phyloP scores from a whole-genome alignment of 305 asterid species.

The Fraxinus xanthoxyloides region DNA sequence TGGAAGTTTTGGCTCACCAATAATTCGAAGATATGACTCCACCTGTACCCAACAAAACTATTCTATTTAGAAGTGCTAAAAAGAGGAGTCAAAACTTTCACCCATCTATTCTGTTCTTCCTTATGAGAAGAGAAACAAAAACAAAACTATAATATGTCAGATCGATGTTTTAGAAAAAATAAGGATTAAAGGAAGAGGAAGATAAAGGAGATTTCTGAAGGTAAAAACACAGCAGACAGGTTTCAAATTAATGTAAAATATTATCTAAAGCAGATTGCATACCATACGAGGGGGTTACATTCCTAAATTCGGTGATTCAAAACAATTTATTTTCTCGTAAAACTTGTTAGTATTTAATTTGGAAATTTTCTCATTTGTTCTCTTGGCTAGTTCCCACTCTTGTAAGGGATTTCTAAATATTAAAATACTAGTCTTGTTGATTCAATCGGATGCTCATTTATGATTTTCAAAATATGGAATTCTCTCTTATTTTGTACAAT shows the following conservation, averaged over 20 bases:
- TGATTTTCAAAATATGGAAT: too few species aligned
- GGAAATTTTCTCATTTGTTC: neutral
- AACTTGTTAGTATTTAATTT: neutral
- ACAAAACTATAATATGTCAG: neutral
- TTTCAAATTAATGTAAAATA: too few species aligned
- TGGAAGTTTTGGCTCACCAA: slow-evolving; percentile 97
- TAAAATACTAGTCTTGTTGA: neutral
- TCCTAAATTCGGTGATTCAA: neutral
- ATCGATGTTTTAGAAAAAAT: neutral
- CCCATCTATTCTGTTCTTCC: neutral
- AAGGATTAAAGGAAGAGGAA: neutral
- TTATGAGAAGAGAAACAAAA: neutral
- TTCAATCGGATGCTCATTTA: neutral
- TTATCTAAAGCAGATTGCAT: neutral
- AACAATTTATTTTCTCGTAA: neutral
- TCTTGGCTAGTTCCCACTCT: neutral
- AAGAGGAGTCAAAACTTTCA: too few species aligned
- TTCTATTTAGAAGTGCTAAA: slow-evolving; percentile 23
- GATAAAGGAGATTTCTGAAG: neutral
- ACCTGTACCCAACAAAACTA: slow-evolving; percentile 59
- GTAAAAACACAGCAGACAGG: neutral
- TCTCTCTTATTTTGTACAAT: too few species aligned
- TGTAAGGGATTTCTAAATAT: neutral
- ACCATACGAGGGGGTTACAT: neutral
- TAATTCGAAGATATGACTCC: slow-evolving; percentile 80